phyloP scores from a whole-genome alignment of 495 filamentous ascomycete species.

The Monascus purpureus region DNA sequence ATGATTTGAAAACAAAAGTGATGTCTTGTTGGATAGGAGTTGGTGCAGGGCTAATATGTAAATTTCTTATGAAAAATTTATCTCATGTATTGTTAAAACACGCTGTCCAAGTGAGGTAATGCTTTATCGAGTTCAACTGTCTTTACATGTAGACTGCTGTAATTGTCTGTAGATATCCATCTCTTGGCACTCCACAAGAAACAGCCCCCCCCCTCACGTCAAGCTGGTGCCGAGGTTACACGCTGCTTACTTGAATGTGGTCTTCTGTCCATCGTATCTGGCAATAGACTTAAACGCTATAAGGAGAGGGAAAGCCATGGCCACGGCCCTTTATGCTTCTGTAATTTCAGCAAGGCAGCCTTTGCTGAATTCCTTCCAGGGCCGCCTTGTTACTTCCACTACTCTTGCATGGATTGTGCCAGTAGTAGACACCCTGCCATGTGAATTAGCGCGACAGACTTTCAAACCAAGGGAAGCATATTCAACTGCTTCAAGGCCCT shows the following conservation, averaged over 20 bases:
- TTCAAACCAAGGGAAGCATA: neutral
- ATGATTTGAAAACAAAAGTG: neutral
- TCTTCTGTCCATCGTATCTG: no score
- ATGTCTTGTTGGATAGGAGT: neutral
- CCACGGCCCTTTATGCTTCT: neutral
- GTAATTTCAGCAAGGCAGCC: neutral
- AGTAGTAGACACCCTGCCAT: neutral
- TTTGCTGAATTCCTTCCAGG: neutral
- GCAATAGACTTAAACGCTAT: no score
- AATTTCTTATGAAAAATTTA: conserved; percentile 12
- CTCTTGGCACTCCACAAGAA: no score
- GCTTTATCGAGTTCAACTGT: no score
- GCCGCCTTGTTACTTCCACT: neutral
- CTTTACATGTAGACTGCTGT: no score
- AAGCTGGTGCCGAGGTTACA: no score
- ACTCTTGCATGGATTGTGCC: neutral
- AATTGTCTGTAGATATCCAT: no score
- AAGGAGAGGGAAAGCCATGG: neutral
- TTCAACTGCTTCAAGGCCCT: conserved; percentile 1
- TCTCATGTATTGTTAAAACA: no score
- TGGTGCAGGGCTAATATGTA: conserved; percentile 2
- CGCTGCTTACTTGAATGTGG: no score
- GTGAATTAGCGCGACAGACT: neutral
- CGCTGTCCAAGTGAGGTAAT: no score
- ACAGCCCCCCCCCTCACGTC: no score